Evolutionary conservation across 345 rosid genomes (phyloP).

Genomic region (Citrus cavaleriei): DNA sequence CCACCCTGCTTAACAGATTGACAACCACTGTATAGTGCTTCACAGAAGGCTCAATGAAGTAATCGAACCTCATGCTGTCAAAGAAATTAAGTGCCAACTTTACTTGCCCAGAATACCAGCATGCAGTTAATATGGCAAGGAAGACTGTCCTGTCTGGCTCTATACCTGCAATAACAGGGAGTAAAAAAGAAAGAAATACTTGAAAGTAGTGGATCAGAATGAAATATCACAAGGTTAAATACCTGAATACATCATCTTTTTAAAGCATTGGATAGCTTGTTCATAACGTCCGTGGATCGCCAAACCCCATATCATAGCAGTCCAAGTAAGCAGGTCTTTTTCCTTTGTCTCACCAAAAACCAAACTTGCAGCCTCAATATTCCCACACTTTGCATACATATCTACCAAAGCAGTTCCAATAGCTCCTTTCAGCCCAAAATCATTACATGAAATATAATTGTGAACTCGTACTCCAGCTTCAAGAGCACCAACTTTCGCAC

Average conservation of each 20-base stretch:
- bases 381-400: slow-evolving; percentile 68
- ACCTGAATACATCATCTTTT: slow-evolving; percentile 63
- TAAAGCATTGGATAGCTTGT: slow-evolving; percentile 54
- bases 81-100: slow-evolving; percentile 57
- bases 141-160: slow-evolving; percentile 59
- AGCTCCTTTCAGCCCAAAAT: slow-evolving; percentile 36
- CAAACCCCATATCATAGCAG: slow-evolving; percentile 71
- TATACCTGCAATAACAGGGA: slow-evolving; percentile 37
- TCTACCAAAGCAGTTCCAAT: slow-evolving; percentile 51
- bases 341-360: slow-evolving; percentile 44
- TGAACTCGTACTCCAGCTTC: slow-evolving; percentile 47
- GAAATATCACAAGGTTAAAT: background rate
- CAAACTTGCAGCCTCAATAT: slow-evolving; percentile 43
- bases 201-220: background rate
- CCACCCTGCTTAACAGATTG: slow-evolving; percentile 59
- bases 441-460: slow-evolving; percentile 36
- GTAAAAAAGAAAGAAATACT: background rate
- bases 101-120: slow-evolving; percentile 48
- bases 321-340: slow-evolving; percentile 56
- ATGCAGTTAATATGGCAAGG: slow-evolving; percentile 55
- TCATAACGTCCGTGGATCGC: slow-evolving; percentile 47
- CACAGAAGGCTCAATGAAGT: slow-evolving; percentile 54
- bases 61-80: slow-evolving; percentile 63
- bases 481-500: slow-evolving; percentile 62
- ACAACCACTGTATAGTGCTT: slow-evolving; percentile 55